Base-by-base conservation (phyloP, 2,329 filamentous ascomycete species). In the Fusarium sp. region DNA sequence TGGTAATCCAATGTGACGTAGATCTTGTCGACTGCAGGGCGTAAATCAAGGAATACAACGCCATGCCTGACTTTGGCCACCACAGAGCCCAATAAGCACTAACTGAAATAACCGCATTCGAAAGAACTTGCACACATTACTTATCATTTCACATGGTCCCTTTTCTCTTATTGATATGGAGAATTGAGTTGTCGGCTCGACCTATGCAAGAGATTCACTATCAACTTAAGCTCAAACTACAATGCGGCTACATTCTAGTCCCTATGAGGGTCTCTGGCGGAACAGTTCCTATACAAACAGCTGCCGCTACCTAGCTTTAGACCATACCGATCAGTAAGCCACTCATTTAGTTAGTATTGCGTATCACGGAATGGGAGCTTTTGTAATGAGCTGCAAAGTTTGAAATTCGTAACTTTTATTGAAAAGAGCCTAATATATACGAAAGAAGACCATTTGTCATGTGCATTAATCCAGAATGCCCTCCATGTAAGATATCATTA, bases 401-500 rank as follows among this genome's bases (percentile, higher is more conserved):
- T 5, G 5, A 38, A 39, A 31, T 13, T 21, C n/a, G 7, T 21
- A 13, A 42, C 22, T 46, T 46, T 50, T 69, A 26, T 53, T 62
- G 19, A 40, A 17, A 44, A 19, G 15, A 34, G 11, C 31, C 3
- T 39, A 39, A 56, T 69, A 53, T 56, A 14, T 69, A 60, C 46
- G 42, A 22, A 22, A 21, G 33, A 65, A 65, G 15, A 34, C 49
- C 36, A 46, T 11, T n/a, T 17, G 28, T 21, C 26, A 24, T 51
- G 22, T 11, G 26, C 13, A 60, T 31, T 43, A 56, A 53, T 33
- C 34, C 45, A 36, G 24, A 10, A 63, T 43, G 22, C 22, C 40
- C 49, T 45, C 26, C 22, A 43, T 33, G 9, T 9, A 26, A 14
- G 14, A 17, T 28, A 14, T 19, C 21, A 13, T 34, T 14, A 26